A percentile compares a stretch with the other conserved stretches of the same genome.
phyloP scores from a whole-genome alignment of 2,329 filamentous ascomycete genomes.

The Aquanectria penicillioides region DNA sequence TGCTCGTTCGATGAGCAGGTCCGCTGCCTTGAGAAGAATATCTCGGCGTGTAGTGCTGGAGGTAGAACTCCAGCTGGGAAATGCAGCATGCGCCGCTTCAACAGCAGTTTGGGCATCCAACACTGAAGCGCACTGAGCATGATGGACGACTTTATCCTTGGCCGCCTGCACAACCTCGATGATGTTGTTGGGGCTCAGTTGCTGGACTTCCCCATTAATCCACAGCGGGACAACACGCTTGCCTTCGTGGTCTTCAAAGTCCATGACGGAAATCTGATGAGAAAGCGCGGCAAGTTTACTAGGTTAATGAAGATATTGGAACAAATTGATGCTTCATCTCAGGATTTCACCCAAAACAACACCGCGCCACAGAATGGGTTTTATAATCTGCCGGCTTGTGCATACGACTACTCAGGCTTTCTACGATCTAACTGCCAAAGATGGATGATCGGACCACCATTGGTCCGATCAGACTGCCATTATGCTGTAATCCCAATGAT shows the following conservation, averaged over 20 bases:
- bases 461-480: no score
- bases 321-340: no score
- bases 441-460: no score
- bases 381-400: no score
- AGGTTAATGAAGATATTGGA: no score
- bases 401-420: no score
- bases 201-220: neutral
- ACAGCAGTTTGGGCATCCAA: neutral
- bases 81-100: neutral
- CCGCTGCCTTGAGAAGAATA: constrained; percentile 5
- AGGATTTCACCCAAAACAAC: no score
- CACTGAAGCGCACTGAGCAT: neutral
- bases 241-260: neutral
- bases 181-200: neutral
- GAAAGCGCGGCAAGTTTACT: no score
- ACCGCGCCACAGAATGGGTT: no score
- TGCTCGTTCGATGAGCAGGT: neutral
- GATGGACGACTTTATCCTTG: neutral
- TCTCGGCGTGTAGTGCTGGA: neutral
- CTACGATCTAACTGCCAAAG: no score
- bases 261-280: neutral
- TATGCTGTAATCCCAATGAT: no score
- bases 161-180: constrained; percentile 1
- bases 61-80: neutral
- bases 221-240: neutral